Evolutionary conservation across 352 stramenopile genomes (phyloP), one percentile per base, ranked within the genome.

Genomic region (Pythium scleroteichum): DNA sequence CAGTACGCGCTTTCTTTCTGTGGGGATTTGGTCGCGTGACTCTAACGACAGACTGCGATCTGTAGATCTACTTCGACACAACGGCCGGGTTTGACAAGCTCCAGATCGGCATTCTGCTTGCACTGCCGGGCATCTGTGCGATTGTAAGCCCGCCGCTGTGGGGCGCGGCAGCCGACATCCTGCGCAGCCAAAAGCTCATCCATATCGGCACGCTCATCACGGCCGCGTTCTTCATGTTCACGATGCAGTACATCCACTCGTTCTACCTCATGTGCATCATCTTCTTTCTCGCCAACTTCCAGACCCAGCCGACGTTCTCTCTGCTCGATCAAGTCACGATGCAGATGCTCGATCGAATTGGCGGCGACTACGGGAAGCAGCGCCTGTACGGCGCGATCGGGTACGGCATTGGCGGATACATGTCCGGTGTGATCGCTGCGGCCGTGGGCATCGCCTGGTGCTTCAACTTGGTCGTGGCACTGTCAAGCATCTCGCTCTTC

Each of bases 331-430:
- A 89, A 66, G 71, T 76, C 3, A 68, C 79, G 6, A 85, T 91
- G 75, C 67, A 78, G 17, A 73, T 89, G 70, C 64, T 89, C 12
- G 64, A 80, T n/a, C 66, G 72, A 46, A 62, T 89, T 9, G 79
- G 79, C 16, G 82, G 77, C 14, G 79, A 89, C 55, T 91, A 91
- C 42, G 82, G 82, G 61, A 91, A 91, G 60, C 82, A 91, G 47
- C 72, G 82, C 4, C 70, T 91, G 2, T 91, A 86, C 49, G 82
- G 82, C 14, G 82, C 82, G 1, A 67, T 91, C 41, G 82, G 82
- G 27, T 91, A 82, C 61, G 82, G 82, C 33, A 75, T 80, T 26
- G 79, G 79, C 9, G 82, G 78, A 24, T 89, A 88, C 71, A 66
- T 84, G 42, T 69, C 82, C 3, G 82, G 82, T 35, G 60, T 91